Evolutionary conservation across 2,329 filamentous ascomycete genomes (phyloP), one percentile per base, ranked within the genome.

Genomic region (Neospermospora avenae): DNA sequence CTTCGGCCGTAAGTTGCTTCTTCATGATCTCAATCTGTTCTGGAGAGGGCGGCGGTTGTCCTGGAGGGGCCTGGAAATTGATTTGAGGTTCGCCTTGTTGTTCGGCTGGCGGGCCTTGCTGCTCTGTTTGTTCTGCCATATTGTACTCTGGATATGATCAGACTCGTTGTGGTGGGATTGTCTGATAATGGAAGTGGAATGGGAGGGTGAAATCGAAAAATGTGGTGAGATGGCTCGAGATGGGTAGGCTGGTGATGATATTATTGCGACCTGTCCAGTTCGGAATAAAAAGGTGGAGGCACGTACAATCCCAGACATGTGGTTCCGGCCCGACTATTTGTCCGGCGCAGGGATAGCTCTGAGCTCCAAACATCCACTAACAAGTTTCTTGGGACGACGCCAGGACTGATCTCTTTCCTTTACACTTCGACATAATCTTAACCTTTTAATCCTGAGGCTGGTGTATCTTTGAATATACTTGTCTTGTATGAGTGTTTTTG

Each of bases 1-100:
- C 93, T 76, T 97, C 93, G 54, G 84, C 83, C 52, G 88, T 88
- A 46, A 97, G 78, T 75, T 95, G 89, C 69, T 86, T 84, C 75
- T 96, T 90, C 82, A 97, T 95, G 58, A 83, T 82, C 59, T 85
- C 84, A 65, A 96, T 90, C 78, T 97, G 92, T 77, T 96, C 89
- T 52, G 89, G 92, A 20, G 87, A 85, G 35, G 91, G 91, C 42
- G 16, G 54, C 67, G 80, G 79, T 65, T 68, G 69, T 34, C 70
- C 70, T 42, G 68, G 68, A 45, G 62, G 65, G 14, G 72, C 41
- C 25, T 65, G 66, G 39, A 70, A 64, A 49, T 54, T 35, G 24
- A 55, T 54, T 35, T 59, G 61, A 57, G 42, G 60, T 59, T 24
- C 56, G 60, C 35, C 45, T 44, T 28, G 41, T 59, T 46, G 44